Evolutionary conservation across 1,284 basidiomycete genomes (phyloP).

Genomic region (Fomes fomentarius): DNA sequence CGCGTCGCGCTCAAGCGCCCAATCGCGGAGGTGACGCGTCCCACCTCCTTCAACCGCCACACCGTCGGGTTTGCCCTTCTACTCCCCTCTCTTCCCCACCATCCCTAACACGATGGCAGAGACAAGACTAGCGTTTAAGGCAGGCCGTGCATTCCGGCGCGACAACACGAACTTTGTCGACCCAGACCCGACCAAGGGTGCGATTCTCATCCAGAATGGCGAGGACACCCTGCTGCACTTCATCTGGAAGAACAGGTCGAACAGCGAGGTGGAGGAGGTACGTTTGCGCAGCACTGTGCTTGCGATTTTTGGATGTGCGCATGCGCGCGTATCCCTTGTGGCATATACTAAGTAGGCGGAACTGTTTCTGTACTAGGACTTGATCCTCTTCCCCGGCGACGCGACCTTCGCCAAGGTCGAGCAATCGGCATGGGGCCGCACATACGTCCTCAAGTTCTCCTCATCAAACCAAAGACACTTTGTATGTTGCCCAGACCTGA

Average conservation of each 20-base stretch:
- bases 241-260: slow-evolving; percentile 73
- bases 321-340: too few relatives aligned
- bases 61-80: too few relatives aligned
- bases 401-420: slow-evolving; percentile 74
- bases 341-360: too few relatives aligned
- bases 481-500: slow-evolving; percentile 47
- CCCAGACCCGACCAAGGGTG: slow-evolving; percentile 68
- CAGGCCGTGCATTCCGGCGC: slow-evolving; percentile 73
- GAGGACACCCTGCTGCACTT: slow-evolving; percentile 81
- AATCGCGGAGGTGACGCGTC: slow-evolving; percentile 24
- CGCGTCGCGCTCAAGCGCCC: slow-evolving; percentile 22
- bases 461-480: slow-evolving; percentile 82
- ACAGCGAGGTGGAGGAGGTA: slow-evolving; percentile 63
- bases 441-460: slow-evolving; percentile 80
- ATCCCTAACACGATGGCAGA: slow-evolving; percentile 22
- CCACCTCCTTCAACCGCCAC: too few relatives aligned
- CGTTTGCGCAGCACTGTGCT: too few relatives aligned
- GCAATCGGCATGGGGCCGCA: slow-evolving; percentile 61
- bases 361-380: too few relatives aligned
- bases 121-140: slow-evolving; percentile 76
- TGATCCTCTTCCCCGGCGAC: slow-evolving; percentile 80
- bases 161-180: slow-evolving; percentile 70
- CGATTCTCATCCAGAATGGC: slow-evolving; percentile 63
- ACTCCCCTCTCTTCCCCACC: background rate
- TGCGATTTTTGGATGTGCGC: too few relatives aligned